Conservation (phyloP, 441 rosid species). For the Bocquillonia castaneifolia region DNA sequence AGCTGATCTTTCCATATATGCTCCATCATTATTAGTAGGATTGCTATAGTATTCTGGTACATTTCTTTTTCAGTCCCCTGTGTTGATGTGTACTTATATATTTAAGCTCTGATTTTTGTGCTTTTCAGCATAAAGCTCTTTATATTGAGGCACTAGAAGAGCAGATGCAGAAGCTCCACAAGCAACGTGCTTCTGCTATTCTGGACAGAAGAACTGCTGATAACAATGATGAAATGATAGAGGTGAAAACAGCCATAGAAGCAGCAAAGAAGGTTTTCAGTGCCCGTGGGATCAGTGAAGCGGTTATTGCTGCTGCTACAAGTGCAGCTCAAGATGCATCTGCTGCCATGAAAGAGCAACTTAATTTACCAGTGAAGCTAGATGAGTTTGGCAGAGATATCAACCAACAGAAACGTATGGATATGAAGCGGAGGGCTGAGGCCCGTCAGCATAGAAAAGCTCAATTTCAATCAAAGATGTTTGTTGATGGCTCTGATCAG, state of each 20-base stretch:
- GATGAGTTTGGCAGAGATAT: constrained; percentile 91
- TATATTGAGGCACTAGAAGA: constrained; percentile 85
- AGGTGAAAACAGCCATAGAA: constrained; percentile 74
- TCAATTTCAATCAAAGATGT: constrained; percentile 58
- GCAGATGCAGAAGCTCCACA: constrained; percentile 75
- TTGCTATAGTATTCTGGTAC: not conserved
- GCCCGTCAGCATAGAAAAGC: constrained; percentile 65
- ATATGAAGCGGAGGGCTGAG: constrained; percentile 64
- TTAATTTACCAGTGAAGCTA: constrained; percentile 51
- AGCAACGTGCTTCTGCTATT: constrained; percentile 61
- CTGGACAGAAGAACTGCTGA: constrained; percentile 79
- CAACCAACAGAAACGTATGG: constrained; percentile 80
- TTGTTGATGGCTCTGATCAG: constrained; percentile 44
- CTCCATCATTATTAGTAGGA: not conserved
- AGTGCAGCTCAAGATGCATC: constrained; percentile 76
- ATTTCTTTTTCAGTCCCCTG: not conserved
- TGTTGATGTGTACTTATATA: not conserved
- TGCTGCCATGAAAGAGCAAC: constrained; percentile 52
- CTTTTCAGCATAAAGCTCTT: constrained; percentile 73
- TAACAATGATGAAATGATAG: constrained; percentile 76
- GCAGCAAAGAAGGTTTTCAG: constrained; percentile 63
- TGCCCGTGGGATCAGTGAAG: constrained; percentile 53
- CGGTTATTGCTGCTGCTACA: constrained; percentile 57
- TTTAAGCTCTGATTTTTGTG: constrained; percentile 12
- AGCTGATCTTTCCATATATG: not conserved